Conservation (phyloP, 2,329 filamentous ascomycete genomes). For the Coniosporium tulheliwenetii region DNA sequence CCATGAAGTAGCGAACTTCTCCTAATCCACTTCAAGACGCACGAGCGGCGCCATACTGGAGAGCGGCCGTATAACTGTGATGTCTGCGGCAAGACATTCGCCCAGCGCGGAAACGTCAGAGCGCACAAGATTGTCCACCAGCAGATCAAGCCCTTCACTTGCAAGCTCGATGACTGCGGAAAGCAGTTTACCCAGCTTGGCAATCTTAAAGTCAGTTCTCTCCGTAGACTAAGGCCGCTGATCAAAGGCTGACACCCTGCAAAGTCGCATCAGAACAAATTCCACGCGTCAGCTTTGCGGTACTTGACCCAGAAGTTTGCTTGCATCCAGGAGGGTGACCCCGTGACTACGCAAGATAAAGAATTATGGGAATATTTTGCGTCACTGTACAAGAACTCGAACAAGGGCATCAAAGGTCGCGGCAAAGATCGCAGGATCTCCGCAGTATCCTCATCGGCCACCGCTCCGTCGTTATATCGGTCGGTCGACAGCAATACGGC, state of each 20-base stretch:
- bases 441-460: slow-evolving; percentile 9
- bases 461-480: slow-evolving; percentile 13
- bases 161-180: slow-evolving; percentile 66
- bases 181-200: slow-evolving; percentile 84
- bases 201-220: slow-evolving; percentile 60
- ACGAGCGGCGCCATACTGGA: slow-evolving; percentile 74
- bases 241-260: neutral
- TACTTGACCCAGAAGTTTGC: slow-evolving; percentile 57
- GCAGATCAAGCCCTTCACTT: slow-evolving; percentile 62
- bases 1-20: neutral
- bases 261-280: slow-evolving; percentile 85
- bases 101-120: slow-evolving; percentile 71
- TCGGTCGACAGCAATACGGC: neutral
- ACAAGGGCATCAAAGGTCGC: slow-evolving; percentile 94
- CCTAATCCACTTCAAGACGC: slow-evolving; percentile 40
- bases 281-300: slow-evolving; percentile 61
- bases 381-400: slow-evolving; percentile 88
- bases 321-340: slow-evolving; percentile 41
- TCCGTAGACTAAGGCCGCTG: neutral
- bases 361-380: slow-evolving; percentile 76
- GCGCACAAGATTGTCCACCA: slow-evolving; percentile 73
- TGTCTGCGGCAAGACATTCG: slow-evolving; percentile 66
- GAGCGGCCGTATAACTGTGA: slow-evolving; percentile 73
- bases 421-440: slow-evolving; percentile 66
- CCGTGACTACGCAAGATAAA: slow-evolving; percentile 52